Base-by-base conservation (phyloP, 306 rosid species). In the Begonia loranthoides region DNA sequence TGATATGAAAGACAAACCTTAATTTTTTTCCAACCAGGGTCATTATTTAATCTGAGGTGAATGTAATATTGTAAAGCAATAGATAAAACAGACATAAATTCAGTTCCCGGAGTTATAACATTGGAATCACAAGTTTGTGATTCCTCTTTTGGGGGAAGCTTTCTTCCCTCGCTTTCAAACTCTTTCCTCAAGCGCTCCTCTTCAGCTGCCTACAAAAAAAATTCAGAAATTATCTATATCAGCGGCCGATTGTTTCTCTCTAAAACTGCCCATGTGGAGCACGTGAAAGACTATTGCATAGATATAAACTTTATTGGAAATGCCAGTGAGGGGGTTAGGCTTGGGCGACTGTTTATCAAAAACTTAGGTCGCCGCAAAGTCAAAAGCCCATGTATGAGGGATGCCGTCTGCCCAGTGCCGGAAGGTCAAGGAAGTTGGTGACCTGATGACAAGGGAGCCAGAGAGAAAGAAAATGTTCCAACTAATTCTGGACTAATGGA, bases 61-160 rank as follows among this genome's bases (percentile, higher is more conserved):
- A 83, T n/a, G 67, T 86, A 92, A 72, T 92, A 92, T 79, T 92
- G 96, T 69, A 92, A 75, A 45, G 96, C 96, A 59, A 87, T 51
- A 1, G 99, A 86, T 54, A 92, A 47, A 67, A 86, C 99, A 71
- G 64, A 84, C 99, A 92, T 92, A 68, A 92, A 86, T 54, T 81
- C 93, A 64, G 99, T 92, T 75, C 99, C 96, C 7, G 99, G 99
- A 15, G 99, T 92, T 56, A 86, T 92, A 48, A 92, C 84, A 83
- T 92, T 92, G 10, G 96, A 92, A 80, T 92, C 96, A 50, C 73
- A 79, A 63, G 58, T 56, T 66, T 83, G 87, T 0, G 87, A 81
- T 52, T 69, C 72, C 51, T 63, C 73, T 69, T 92, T 83, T 11
- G 88, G 89, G 55, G 99, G 96, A 74, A 92, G 96, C 66, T 80